Base-by-base conservation (phyloP, 352 stramenopile species). In the Globisporangium nagaii region DNA sequence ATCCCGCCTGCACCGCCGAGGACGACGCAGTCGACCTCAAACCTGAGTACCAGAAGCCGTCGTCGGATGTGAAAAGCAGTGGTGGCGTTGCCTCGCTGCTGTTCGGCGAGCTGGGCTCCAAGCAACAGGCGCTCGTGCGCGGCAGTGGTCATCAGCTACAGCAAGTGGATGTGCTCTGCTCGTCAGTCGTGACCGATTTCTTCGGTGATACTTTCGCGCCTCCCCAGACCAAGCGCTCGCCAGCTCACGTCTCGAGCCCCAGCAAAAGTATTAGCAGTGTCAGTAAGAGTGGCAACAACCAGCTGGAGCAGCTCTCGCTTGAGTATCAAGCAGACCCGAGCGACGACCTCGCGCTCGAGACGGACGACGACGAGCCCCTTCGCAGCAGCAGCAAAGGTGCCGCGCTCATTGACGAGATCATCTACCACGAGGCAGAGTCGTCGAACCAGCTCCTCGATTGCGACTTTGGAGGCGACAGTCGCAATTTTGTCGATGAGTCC, bases 141-240 rank as follows among this genome's bases (percentile, higher is more conserved):
- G 8, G 17, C 31, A 5, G 10, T 4, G 27, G n/a, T 8, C 44
- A 28, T 11, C 42, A 31, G 17, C 53, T 45, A 39, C 58, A 61
- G n/a, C 58, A 73, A 36, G 48, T 71, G 27, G 70, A 82, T 27
- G 65, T 68, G 13, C 63, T 82, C 25, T 82, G 67, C 44, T 66
- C 66, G n/a, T 75, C 67, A 1, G 59, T 82, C 30, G 59, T 82
- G 2, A 56, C 65, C 15, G 59, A 73, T 10, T 82, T 82, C 25
- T 53, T 82, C 27, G 74, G 66, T 0, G 35, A 50, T 32, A 40
- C 12, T n/a, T 27, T 2, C 19, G n/a, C 4, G 4, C n/a, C 20
- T n/a, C n/a, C 36, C 15, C 24, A 9, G 17, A n/a, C 24, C 31
- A 35, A 32, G 32, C 11, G 4, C 47, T 20, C n/a, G 19, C 24